phyloP scores from a whole-genome alignment of 352 stramenopile genomes.

The Phytophthora podocarpi region DNA sequence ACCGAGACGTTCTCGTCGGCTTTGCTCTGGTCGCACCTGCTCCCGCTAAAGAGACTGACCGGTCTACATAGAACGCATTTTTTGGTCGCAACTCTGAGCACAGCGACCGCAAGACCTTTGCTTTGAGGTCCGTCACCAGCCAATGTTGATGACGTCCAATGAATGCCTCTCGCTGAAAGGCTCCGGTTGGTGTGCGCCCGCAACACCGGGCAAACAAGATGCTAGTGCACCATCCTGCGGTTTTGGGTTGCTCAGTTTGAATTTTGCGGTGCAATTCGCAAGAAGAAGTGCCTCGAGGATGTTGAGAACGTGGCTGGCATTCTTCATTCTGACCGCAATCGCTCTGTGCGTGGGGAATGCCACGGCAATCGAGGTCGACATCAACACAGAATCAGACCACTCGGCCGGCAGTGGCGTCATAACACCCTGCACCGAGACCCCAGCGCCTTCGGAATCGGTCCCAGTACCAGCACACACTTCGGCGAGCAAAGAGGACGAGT shows the following conservation, averaged over 20 bases:
- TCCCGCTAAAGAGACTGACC: conserved; percentile 9
- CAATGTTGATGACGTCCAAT: conserved; percentile 4
- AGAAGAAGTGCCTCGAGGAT: conserved; percentile 27
- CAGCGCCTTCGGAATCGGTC: not conserved
- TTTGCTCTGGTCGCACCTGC: conserved; percentile 29
- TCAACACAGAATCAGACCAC: not conserved
- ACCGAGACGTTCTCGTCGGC: conserved; percentile 16
- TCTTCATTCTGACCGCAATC: conserved; percentile 2
- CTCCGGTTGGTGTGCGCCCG: no score
- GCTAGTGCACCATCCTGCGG: conserved; percentile 11
- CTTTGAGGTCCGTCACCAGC: conserved; percentile 10
- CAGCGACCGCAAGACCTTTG: not conserved
- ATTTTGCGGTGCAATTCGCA: conserved; percentile 21
- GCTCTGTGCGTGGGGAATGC: not conserved
- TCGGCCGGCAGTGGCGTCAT: not conserved
- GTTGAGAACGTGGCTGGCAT: conserved; percentile 14
- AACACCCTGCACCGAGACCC: not conserved
- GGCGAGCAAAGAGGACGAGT: conserved; percentile 13
- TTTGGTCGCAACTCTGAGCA: not conserved
- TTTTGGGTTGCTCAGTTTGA: conserved; percentile 25
- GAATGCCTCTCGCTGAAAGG: no score
- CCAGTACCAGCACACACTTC: not conserved
- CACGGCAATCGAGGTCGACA: not conserved
- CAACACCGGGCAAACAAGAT: conserved; percentile 19
- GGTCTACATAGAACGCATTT: not conserved